Conservation (phyloP, 257 asterid genomes). For the Cruciata laevipes region DNA sequence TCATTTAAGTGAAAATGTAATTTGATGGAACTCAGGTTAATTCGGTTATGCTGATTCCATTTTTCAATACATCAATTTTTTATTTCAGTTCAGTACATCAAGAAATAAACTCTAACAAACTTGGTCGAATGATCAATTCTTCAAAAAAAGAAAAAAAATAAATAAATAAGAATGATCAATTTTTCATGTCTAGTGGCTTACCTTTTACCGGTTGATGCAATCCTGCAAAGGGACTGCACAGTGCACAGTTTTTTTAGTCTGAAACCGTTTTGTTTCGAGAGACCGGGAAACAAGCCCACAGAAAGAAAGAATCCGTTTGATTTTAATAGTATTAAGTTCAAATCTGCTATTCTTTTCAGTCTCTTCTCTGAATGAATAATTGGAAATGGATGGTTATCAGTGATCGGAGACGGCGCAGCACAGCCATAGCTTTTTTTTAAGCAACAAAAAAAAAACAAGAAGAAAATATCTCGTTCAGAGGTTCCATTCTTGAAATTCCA, state of each 20-base stretch:
- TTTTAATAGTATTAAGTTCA: too few species aligned
- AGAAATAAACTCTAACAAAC: too few species aligned
- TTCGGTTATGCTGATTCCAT: too few species aligned
- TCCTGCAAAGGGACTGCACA: neutral
- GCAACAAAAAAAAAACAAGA: neutral
- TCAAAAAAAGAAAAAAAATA: too few species aligned
- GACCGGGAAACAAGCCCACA: neutral
- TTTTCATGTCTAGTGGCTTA: too few species aligned
- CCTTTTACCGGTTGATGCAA: neutral
- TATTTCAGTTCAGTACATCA: too few species aligned
- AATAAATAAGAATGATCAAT: too few species aligned
- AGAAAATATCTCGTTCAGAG: slow-evolving; percentile 24
- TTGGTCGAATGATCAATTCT: too few species aligned
- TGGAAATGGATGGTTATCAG: neutral
- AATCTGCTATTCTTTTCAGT: neutral
- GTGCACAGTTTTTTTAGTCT: neutral
- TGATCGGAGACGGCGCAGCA: neutral
- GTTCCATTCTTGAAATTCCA: neutral
- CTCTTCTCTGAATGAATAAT: neutral
- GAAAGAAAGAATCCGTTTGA: neutral
- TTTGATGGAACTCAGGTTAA: too few species aligned
- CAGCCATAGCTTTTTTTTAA: neutral
- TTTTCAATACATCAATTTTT: too few species aligned
- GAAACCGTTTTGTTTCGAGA: neutral
- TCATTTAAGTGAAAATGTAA: too few species aligned